Percentiles rank a stretch among this genome's conserved stretches.
These are phyloP conservation scores for Trichomonas gallinae DNA, from an alignment of 208 protist genomes.

Conservation along the genomic window DNA sequence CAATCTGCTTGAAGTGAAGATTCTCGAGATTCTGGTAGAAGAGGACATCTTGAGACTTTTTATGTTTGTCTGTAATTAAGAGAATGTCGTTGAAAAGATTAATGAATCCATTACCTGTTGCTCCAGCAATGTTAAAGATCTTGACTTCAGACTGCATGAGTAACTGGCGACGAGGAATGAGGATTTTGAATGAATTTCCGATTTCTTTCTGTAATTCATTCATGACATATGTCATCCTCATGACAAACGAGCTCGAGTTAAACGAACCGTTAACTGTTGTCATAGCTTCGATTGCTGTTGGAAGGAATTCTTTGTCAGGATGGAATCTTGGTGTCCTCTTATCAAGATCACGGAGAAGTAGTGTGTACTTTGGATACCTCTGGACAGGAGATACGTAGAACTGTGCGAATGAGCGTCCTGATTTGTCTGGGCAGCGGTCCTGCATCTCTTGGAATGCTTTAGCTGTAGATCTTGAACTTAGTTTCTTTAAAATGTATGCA, in stretches of 20 bases:
- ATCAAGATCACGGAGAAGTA: background rate
- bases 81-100: background rate
- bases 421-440: background rate
- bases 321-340: conserved; percentile 41
- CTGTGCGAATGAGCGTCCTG: background rate
- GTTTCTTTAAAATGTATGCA: background rate
- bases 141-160: background rate
- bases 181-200: background rate
- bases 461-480: background rate
- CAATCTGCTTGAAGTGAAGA: background rate
- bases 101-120: background rate
- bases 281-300: background rate
- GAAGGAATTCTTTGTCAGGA: conserved; percentile 23
- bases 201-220: background rate
- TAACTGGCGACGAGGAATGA: background rate
- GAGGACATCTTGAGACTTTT: background rate
- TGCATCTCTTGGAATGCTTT: background rate
- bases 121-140: background rate
- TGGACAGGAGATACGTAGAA: background rate
- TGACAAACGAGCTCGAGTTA: background rate
- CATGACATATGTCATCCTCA: background rate
- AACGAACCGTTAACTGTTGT: background rate
- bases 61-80: background rate
- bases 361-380: background rate
- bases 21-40: background rate